phyloP scores from a whole-genome alignment of 805 yeast species.

The Saccharomycopsis fermentans region DNA sequence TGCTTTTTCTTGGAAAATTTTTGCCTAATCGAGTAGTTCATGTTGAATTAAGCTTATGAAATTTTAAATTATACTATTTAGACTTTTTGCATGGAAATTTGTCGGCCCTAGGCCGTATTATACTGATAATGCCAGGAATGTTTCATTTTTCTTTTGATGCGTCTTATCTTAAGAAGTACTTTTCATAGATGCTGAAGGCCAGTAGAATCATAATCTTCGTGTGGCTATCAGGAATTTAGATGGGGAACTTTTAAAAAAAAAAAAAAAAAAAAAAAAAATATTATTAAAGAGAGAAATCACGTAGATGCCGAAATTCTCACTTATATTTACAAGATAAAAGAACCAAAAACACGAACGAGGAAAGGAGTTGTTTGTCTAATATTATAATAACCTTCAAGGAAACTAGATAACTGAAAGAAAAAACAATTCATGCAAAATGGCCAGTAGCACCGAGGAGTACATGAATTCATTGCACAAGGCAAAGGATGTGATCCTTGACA shows the following conservation, averaged over 20 bases:
- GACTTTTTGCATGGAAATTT: background rate
- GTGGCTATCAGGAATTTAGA: background rate
- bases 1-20: background rate
- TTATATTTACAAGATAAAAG: too few relatives aligned
- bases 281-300: too few relatives aligned
- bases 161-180: background rate
- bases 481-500: slow-evolving; percentile 1
- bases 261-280: background rate
- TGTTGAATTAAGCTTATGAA: background rate
- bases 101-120: background rate
- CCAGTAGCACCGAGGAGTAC: slow-evolving; percentile 5
- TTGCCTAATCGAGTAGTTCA: background rate
- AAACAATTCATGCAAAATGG: background rate
- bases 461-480: slow-evolving; percentile 7
- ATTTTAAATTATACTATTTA: background rate
- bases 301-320: too few relatives aligned
- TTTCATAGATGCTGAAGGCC: background rate
- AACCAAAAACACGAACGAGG: too few relatives aligned
- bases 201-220: background rate
- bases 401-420: too few relatives aligned
- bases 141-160: background rate
- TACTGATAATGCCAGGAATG: background rate
- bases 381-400: too few relatives aligned
- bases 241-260: background rate
- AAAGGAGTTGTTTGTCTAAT: too few relatives aligned